Base-by-base conservation (phyloP, 495 filamentous ascomycete genomes). In the Podospora pseudocomata region DNA sequence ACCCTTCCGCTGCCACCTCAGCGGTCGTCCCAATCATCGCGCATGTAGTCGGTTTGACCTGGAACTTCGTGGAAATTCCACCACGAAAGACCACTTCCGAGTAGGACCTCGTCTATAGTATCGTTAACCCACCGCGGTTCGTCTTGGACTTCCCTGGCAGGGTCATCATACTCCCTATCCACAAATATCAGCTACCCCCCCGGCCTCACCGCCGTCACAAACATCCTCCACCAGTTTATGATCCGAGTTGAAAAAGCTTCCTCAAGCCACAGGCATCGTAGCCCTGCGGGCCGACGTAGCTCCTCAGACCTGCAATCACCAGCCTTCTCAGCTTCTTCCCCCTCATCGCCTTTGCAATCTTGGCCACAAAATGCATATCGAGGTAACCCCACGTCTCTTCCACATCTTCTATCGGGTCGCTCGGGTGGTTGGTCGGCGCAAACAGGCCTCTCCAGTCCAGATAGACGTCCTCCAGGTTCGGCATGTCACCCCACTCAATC, bases 171-270 rank as follows among this genome's bases (percentile, higher is more conserved):
- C 27, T 19, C 4, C 65, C 56, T 68, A 30, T 73, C 71, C 2
- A 73, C 65, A 15, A 71, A 65, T 5, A 73, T 58, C 54, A 75
- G 63, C 63, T 64, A 59, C 2, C 73, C 73, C 1, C 73, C 71
- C 2, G 73, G 71, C 63, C 68, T 63, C 20, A 75, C 58, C 9
- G 71, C 71, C 1, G 13, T 19, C 26, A 49, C 49, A 7, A 75
- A 71, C 39, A 68, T 53, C 49, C 27, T 4, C 23, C 49, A 65
- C 73, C 71, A 71, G 63, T 71, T 68, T 4, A 65, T 6, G 2
- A 7, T 15, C 20, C 20, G 20, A 23, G 20, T 23, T 61, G 53
- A 1, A 26, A 39, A 0, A 49, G 64, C 20, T 7, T 39, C 61
- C 30, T 66, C 4, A 16, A 0, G 4, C 0, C 7, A 15, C 58